Evolutionary conservation across 2,329 filamentous ascomycete genomes (phyloP), one percentile per base, ranked within the genome.

Genomic region (Colletotrichum viniferum): DNA sequence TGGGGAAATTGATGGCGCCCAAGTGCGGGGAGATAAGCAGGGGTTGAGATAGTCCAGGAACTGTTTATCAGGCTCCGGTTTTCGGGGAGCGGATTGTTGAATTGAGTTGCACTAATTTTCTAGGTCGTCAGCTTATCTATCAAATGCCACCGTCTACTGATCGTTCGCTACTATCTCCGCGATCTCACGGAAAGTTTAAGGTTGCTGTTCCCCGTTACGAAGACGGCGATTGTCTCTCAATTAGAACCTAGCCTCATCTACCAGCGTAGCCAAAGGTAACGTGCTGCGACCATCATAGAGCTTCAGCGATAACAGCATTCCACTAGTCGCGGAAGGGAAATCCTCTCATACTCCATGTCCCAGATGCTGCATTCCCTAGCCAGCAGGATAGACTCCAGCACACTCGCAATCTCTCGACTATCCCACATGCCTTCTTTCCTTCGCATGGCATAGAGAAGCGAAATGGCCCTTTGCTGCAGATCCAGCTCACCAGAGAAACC

Each of bases 391-490:
- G 68, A 63, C 14, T 70, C 32, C 10, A 70, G 36, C 10, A 70
- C 21, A n/a, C 28, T 70, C 5, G 58, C 68, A 4, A 79, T 67
- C 13, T 80, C 79, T 14, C 75, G 64, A 13, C 78, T 80, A 12
- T 80, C 78, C 77, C 78, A 79, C 0, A 80, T 56, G 0, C 78
- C 79, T 43, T 80, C 79, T 0, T 74, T 77, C 7, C 78, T 64
- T 10, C 79, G 77, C 8, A 80, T 38, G 4, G 26, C 26, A 1
- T 76, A 65, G 18, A 80, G 14, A 1, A 80, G 8, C 7, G 72
- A n/a, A 2, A 80, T 4, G 74, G 77, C 1, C 36, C 26, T 3
- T 67, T 56, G 6, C 65, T 67, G 2, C 28, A 73, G 13, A 9
- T 62, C 70, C 1, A 34, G 16, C 12, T 69, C 70, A 4, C 18